Evolutionary conservation across 495 filamentous ascomycete species (phyloP).

Genomic region (Schizothecium vesticola): DNA sequence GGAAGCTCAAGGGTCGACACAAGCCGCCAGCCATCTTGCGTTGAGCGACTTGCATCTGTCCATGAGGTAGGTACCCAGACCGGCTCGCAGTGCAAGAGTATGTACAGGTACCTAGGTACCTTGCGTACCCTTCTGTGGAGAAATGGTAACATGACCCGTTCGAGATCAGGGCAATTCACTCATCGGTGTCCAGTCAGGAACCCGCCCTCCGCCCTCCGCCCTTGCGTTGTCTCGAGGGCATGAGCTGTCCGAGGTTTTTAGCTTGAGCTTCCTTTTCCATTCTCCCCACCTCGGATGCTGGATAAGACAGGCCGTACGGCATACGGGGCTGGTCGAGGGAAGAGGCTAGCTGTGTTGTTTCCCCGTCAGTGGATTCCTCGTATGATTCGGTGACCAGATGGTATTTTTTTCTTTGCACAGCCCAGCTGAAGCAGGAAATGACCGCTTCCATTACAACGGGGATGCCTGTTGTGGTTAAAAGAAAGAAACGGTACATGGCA

Average conservation of each 20-base stretch:
- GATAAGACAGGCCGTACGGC: neutral
- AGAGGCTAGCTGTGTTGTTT: neutral
- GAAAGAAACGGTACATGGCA: neutral
- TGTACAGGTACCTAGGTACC: neutral
- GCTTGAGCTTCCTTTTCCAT: neutral
- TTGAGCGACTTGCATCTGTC: neutral
- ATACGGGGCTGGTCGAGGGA: neutral
- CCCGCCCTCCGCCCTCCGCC: too few relatives aligned
- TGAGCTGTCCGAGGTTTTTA: neutral
- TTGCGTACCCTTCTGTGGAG: neutral
- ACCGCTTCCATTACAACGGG: neutral
- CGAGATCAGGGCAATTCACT: neutral
- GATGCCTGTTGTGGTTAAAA: neutral
- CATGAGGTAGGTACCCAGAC: neutral
- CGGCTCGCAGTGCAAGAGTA: neutral
- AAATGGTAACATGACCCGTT: neutral
- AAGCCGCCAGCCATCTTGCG: neutral
- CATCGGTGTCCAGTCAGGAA: neutral
- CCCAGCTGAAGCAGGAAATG: neutral
- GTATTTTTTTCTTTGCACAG: neutral
- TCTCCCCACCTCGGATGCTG: neutral
- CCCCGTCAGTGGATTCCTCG: neutral
- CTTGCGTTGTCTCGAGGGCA: neutral
- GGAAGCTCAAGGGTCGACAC: neutral
- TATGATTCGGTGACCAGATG: neutral